Evolutionary conservation across 257 asterid species (phyloP).

Genomic region (Primulina tabacum): DNA sequence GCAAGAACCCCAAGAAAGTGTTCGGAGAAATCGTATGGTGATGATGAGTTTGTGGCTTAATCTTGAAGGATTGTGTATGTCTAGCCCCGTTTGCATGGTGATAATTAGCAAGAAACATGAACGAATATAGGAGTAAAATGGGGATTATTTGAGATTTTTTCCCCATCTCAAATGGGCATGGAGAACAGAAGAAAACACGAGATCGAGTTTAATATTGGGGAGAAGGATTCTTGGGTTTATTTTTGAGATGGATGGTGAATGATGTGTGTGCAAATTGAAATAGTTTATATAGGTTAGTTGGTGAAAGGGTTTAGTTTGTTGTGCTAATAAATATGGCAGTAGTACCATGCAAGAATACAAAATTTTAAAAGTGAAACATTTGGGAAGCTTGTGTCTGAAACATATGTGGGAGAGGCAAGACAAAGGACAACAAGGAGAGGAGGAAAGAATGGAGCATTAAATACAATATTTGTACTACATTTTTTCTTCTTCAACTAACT

Average conservation of each 20-base stretch:
- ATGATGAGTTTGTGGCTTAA: slow-evolving; percentile 25
- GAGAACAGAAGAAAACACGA: not conserved
- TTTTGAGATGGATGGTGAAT: not conserved
- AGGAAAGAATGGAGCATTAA: slow-evolving; percentile 39
- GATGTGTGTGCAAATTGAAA: slow-evolving; percentile 28
- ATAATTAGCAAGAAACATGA: slow-evolving; percentile 14
- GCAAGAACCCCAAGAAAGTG: slow-evolving; percentile 49
- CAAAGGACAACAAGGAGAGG: slow-evolving; percentile 23
- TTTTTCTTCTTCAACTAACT: not conserved
- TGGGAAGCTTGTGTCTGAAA: slow-evolving; percentile 63
- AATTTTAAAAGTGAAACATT: slow-evolving; percentile 15
- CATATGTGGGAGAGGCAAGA: slow-evolving; percentile 25
- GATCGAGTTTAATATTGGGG: not conserved
- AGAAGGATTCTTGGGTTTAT: not conserved
- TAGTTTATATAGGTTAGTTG: slow-evolving; percentile 29
- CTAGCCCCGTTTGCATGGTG: slow-evolving; percentile 42
- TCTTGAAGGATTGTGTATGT: slow-evolving; percentile 47
- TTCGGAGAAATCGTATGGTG: slow-evolving; percentile 7
- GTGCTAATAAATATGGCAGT: slow-evolving; percentile 6
- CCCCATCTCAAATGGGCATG: slow-evolving; percentile 25
- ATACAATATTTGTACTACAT: slow-evolving; percentile 19
- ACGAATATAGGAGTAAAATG: slow-evolving; percentile 28
- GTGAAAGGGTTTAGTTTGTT: slow-evolving; percentile 13
- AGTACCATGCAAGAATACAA: slow-evolving; percentile 6
- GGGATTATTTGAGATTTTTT: slow-evolving; percentile 23